Base-by-base conservation (phyloP, 345 rosid species). In the Pugionium dolabratum region DNA sequence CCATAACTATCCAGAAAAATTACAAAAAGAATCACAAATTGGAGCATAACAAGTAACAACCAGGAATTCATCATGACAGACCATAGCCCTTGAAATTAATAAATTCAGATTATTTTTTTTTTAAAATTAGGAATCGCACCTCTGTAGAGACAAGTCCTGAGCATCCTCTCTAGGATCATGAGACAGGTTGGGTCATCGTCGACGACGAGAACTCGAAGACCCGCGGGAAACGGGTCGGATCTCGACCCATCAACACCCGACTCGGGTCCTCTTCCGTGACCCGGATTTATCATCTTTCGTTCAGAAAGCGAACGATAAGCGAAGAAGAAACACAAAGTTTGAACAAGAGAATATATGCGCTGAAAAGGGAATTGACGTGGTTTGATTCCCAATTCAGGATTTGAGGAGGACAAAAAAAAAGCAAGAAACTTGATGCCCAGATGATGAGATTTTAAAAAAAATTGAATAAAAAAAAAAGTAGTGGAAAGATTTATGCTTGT, bases 201-300 rank as follows among this genome's bases (percentile, higher is more conserved):
- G 66, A 93, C 98, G 44, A 90, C 92, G 40, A 93, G 79, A 4
- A 93, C 98, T 27, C 98, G 79, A 4, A 93, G 70, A 59, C 95
- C 94, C 4, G 69, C 86, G 40, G 97, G 98, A 71, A 90, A 88
- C 76, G 83, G 83, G 76, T 88, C 91, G 55, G 87, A 37, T 37
- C 29, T 56, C 2, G 18, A 18, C 18, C 18, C 18, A 18, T 18
- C 68, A 32, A 18, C 46, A 30, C 66, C 59, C 37, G 72, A 73
- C n/a, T 66, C 76, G 67, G 76, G 76, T 66, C 67, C 72, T 73
- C 72, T 66, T 59, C 71, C 76, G 8, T 66, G 72, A 73, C 77
- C 63, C 72, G 67, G 72, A 66, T 66, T 73, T 4, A 66, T 10
- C 72, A 73, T 73, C 18, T 18, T 18, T 18, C 18, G 18, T 18